These are phyloP conservation scores for Oropetium thomaeum DNA, from an alignment of 176 grass and related monocot genomes.

Conservation along the genomic window DNA sequence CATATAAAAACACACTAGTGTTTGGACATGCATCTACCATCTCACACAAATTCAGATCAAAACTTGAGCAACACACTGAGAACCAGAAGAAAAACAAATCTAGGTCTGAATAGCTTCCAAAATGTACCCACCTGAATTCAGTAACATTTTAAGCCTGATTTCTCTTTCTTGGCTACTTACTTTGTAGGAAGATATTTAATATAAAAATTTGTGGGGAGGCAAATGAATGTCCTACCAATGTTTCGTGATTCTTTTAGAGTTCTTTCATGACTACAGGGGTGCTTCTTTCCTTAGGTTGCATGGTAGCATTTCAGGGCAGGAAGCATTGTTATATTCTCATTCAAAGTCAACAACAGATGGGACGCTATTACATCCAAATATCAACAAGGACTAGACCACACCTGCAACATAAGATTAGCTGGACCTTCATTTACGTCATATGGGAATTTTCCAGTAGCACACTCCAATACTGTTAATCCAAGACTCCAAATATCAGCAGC, in stretches of 20 bases:
- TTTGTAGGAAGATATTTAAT: not conserved
- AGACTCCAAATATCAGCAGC: slow-evolving; percentile 98
- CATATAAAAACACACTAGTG: not conserved
- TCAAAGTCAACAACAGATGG: not conserved
- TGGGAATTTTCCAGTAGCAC: slow-evolving; percentile 94
- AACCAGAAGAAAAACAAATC: not conserved
- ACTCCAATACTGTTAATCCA: slow-evolving; percentile 88
- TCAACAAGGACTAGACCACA: slow-evolving; percentile 23
- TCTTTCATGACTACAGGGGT: too few relatives aligned
- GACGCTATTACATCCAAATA: not conserved
- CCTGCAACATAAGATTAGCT: slow-evolving; percentile 97
- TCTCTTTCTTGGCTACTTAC: not conserved
- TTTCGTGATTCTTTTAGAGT: not conserved
- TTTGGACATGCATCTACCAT: not conserved
- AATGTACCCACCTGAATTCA: not conserved
- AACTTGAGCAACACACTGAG: not conserved
- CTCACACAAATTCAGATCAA: not conserved
- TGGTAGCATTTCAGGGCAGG: not conserved
- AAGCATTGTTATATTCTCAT: not conserved
- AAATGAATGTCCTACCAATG: not conserved
- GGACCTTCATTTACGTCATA: slow-evolving; percentile 83
- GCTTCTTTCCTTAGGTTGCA: too few relatives aligned
- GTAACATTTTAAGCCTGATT: not conserved
- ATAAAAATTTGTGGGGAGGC: not conserved
- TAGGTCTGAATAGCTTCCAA: not conserved